phyloP scores from a whole-genome alignment of 257 asterid genomes.

The Ajuga chamaepitys region DNA sequence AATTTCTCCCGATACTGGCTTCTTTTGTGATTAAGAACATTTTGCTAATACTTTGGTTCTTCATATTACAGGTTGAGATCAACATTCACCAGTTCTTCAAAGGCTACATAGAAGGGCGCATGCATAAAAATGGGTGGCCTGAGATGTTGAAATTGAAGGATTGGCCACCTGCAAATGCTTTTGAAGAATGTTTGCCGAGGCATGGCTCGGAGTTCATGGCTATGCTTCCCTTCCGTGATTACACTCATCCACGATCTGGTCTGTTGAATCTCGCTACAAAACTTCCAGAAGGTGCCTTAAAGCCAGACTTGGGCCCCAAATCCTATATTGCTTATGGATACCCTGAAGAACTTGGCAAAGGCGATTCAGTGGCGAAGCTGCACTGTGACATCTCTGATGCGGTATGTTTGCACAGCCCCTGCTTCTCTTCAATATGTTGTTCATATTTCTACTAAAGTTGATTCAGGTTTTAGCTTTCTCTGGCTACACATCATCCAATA shows the following conservation, averaged over 20 bases:
- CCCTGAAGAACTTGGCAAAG: constrained; percentile 67
- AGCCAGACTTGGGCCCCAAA: constrained; percentile 91
- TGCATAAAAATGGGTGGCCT: constrained; percentile 62
- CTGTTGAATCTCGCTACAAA: constrained; percentile 70
- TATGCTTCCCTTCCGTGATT: constrained; percentile 74
- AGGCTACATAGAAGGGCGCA: constrained; percentile 73
- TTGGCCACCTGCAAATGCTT: constrained; percentile 79
- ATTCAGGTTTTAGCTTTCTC: no score
- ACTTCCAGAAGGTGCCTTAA: constrained; percentile 57
- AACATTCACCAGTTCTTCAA: constrained; percentile 58
- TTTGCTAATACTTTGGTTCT: not conserved
- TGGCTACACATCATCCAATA: not conserved
- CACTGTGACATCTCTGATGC: constrained; percentile 88
- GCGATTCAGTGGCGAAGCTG: constrained; percentile 76
- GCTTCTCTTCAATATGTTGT: not conserved
- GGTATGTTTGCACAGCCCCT: constrained; percentile 36
- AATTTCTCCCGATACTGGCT: no score
- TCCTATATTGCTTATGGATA: constrained; percentile 78
- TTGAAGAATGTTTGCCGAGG: constrained; percentile 76
- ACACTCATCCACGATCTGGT: constrained; percentile 64
- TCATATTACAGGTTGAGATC: constrained; percentile 56
- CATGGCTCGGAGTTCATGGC: constrained; percentile 68
- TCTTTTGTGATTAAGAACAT: no score
- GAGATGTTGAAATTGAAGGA: constrained; percentile 79
- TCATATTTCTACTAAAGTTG: no score